A percentile compares a stretch with the other conserved stretches of the same genome.
Conservation (phyloP, 164 flowering plant genomes). For the Chloranthus sessilifolius region DNA sequence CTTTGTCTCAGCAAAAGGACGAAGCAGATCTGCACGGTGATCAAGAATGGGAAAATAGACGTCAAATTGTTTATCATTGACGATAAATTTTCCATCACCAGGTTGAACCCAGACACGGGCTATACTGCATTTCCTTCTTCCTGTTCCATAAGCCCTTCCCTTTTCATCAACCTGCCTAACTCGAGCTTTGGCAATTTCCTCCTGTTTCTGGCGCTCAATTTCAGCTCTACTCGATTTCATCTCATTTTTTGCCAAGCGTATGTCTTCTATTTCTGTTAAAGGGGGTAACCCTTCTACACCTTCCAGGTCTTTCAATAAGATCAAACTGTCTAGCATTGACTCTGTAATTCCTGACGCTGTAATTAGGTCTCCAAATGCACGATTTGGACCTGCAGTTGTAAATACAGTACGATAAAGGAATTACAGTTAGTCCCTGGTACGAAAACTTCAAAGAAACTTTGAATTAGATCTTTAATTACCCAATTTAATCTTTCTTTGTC, state of each 20-base stretch:
- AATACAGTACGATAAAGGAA: no score
- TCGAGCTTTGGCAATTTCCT: conserved; percentile 64
- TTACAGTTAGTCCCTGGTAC: no score
- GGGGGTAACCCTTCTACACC: conserved; percentile 74
- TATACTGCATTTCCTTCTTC: conserved; percentile 83
- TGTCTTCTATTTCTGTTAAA: conserved; percentile 56
- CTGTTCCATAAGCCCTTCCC: conserved; percentile 93
- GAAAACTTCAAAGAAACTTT: no score
- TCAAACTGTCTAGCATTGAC: conserved; percentile 78
- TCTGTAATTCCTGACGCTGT: conserved; percentile 86
- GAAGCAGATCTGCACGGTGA: conserved; percentile 78
- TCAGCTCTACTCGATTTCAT: conserved; percentile 52
- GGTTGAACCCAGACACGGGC: conserved; percentile 94
- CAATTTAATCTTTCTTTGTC: no score
- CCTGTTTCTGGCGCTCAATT: conserved; percentile 74
- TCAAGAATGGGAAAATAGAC: conserved; percentile 83
- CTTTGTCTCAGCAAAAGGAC: conserved; percentile 79
- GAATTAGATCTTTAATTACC: no score
- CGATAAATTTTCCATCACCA: conserved; percentile 69
- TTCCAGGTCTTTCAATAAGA: conserved; percentile 72
- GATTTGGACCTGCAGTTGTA: conserved; percentile 58
- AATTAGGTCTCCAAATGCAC: conserved; percentile 89
- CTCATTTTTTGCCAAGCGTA: conserved; percentile 50
- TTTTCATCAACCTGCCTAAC: conserved; percentile 76
- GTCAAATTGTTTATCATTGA: conserved; percentile 78